Evolutionary conservation across 306 rosid genomes (phyloP).

Genomic region (Corylus heterophylla): DNA sequence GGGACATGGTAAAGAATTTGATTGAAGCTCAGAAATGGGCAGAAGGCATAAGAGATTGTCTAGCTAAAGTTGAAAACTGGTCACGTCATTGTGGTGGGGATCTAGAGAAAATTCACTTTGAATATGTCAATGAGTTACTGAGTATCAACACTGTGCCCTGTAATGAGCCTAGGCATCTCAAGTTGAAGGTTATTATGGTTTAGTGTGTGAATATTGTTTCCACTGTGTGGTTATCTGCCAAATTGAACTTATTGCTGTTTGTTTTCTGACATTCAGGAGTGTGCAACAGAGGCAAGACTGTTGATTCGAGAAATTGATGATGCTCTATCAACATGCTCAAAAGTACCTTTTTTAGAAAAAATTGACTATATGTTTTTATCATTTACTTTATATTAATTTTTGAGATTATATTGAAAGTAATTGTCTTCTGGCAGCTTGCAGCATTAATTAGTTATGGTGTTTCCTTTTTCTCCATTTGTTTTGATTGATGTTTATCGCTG

Average conservation of each 20-base stretch:
- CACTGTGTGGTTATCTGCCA: constrained; percentile 26
- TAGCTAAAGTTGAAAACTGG: constrained; percentile 66
- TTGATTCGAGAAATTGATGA: constrained; percentile 56
- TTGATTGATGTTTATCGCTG: constrained; percentile 33
- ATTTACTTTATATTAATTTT: constrained; percentile 10
- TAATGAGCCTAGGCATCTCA: constrained; percentile 67
- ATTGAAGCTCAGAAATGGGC: constrained; percentile 76
- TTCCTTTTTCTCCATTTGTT: constrained; percentile 35
- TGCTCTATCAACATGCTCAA: constrained; percentile 50
- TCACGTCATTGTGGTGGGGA: constrained; percentile 31
- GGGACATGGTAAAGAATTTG: constrained; percentile 64
- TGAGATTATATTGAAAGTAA: neutral
- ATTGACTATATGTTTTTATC: constrained; percentile 9
- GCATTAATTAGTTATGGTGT: constrained; percentile 18
- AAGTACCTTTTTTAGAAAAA: constrained; percentile 35
- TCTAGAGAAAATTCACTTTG: constrained; percentile 56
- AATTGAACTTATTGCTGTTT: constrained; percentile 16
- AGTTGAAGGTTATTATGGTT: constrained; percentile 69
- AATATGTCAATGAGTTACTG: constrained; percentile 58
- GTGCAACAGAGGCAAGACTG: constrained; percentile 65
- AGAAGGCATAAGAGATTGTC: constrained; percentile 64
- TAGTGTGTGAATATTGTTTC: constrained; percentile 20
- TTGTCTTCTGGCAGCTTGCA: constrained; percentile 24
- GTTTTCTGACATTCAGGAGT: constrained; percentile 47
- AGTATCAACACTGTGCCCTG: constrained; percentile 54